Percentiles rank a stretch among this genome's conserved stretches.
phyloP scores from a whole-genome alignment of 2,329 filamentous ascomycete species.

The Clonostachys rhizophaga region DNA sequence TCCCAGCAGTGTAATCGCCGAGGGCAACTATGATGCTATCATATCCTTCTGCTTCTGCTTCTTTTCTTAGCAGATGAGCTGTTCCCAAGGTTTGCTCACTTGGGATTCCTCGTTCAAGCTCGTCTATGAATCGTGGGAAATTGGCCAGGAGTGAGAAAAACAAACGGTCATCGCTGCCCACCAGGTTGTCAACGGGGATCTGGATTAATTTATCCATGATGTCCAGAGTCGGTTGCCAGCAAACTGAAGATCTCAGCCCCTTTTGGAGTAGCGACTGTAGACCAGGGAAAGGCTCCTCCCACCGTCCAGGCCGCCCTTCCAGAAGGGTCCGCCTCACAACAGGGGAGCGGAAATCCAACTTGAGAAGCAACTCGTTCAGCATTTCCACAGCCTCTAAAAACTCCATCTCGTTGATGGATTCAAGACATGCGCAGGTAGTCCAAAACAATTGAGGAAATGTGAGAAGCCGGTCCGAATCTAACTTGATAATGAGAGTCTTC shows the following conservation, averaged over 20 bases:
- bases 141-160: conserved; percentile 91
- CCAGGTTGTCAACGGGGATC: conserved; percentile 72
- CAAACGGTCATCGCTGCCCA: conserved; percentile 77
- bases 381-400: conserved; percentile 90
- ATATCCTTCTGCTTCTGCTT: conserved; percentile 70
- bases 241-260: conserved; percentile 80
- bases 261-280: conserved; percentile 86
- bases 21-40: conserved; percentile 64
- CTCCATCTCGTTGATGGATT: conserved; percentile 94
- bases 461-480: conserved; percentile 74
- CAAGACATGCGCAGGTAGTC: conserved; percentile 93
- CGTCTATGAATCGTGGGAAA: conserved; percentile 76
- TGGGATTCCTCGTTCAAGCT: conserved; percentile 62
- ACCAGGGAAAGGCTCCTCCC: conserved; percentile 87
- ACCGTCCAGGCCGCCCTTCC: conserved; percentile 76
- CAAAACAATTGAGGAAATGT: conserved; percentile 96
- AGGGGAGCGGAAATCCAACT: conserved; percentile 73
- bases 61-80: conserved; percentile 64
- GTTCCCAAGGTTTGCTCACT: conserved; percentile 54
- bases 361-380: conserved; percentile 80
- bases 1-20: conserved; percentile 62
- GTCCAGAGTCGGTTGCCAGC: conserved; percentile 71
- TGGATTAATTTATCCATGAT: conserved; percentile 75
- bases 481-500: conserved; percentile 82
- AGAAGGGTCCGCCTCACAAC: conserved; percentile 65